Percentiles rank a stretch among this genome's conserved stretches.
phyloP scores from a whole-genome alignment of 140 eudicot genomes.

The Flaveria floridana region DNA sequence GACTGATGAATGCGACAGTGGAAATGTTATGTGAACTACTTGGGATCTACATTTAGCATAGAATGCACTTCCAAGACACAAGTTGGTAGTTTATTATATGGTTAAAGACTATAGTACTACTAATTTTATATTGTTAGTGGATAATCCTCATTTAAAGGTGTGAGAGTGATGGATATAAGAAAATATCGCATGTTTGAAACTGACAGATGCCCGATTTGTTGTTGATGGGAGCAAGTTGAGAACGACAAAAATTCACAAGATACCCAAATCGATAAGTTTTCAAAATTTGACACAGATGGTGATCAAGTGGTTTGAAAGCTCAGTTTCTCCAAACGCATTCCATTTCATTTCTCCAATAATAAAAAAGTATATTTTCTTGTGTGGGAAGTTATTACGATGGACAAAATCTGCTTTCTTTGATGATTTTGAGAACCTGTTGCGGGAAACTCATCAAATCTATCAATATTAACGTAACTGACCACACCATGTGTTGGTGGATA shows the following conservation, averaged over 20 bases:
- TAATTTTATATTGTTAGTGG: slow-evolving; percentile 34
- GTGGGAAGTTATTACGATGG: not conserved
- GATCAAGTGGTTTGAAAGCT: slow-evolving; percentile 27
- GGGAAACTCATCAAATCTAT: too few relatives aligned
- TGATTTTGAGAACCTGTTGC: too few relatives aligned
- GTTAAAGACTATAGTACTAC: not conserved
- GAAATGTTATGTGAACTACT: slow-evolving; percentile 1
- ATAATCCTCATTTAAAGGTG: slow-evolving; percentile 37
- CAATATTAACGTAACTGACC: too few relatives aligned
- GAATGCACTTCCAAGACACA: slow-evolving; percentile 22
- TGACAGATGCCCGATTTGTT: slow-evolving; percentile 33
- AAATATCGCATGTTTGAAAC: slow-evolving; percentile 25
- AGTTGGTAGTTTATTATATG: slow-evolving; percentile 30
- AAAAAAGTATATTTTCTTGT: not conserved
- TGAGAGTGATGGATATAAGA: slow-evolving; percentile 34
- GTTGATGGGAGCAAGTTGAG: slow-evolving; percentile 36
- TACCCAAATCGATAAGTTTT: not conserved
- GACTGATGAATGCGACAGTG: slow-evolving; percentile 26
- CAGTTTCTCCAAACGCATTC: not conserved
- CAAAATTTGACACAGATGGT: slow-evolving; percentile 17
- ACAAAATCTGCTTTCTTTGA: too few relatives aligned
- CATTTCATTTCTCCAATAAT: slow-evolving; percentile 2
- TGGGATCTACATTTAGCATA: slow-evolving; percentile 9
- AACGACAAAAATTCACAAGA: slow-evolving; percentile 43
- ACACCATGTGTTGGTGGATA: too few relatives aligned